These are phyloP conservation scores for Pseudotsuga menziesii DNA, from an alignment of 75 land plant species.

Conservation along the genomic window DNA sequence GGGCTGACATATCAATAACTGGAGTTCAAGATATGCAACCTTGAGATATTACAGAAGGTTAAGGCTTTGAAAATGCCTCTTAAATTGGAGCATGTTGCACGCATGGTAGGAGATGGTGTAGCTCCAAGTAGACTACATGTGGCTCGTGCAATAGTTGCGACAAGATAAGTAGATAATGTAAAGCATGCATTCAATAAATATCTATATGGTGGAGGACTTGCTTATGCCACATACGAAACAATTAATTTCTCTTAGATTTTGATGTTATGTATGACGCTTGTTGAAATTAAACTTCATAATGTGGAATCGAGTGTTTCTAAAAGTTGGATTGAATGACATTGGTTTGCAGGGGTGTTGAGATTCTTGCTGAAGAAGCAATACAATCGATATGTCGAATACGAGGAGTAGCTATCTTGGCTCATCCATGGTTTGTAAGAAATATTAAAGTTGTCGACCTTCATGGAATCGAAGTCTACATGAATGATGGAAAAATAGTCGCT, in stretches of 20 bases:
- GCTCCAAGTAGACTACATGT: constrained; percentile 94
- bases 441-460: constrained; percentile 85
- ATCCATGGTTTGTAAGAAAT: constrained; percentile 84
- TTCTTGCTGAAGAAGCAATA: constrained; percentile 74
- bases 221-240: constrained; percentile 63
- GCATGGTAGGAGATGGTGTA: constrained; percentile 78
- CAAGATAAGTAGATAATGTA: constrained; percentile 75
- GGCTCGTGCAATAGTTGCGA: constrained; percentile 93
- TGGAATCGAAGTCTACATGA: constrained; percentile 83
- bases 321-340: background rate
- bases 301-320: constrained; percentile 3
- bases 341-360: constrained; percentile 76
- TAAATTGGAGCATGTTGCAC: constrained; percentile 72
- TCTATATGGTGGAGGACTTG: constrained; percentile 90
- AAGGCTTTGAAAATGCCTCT: constrained; percentile 68
- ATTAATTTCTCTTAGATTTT: background rate
- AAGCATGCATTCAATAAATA: constrained; percentile 84
- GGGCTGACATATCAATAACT: no score
- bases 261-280: background rate
- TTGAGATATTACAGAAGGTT: constrained; percentile 78
- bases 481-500: constrained; percentile 80
- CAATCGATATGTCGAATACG: constrained; percentile 42
- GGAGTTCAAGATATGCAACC: constrained; percentile 81
- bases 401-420: constrained; percentile 83
- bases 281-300: background rate